phyloP scores from a whole-genome alignment of 768 basidiomycete species.

The Lentinula guzmanii region DNA sequence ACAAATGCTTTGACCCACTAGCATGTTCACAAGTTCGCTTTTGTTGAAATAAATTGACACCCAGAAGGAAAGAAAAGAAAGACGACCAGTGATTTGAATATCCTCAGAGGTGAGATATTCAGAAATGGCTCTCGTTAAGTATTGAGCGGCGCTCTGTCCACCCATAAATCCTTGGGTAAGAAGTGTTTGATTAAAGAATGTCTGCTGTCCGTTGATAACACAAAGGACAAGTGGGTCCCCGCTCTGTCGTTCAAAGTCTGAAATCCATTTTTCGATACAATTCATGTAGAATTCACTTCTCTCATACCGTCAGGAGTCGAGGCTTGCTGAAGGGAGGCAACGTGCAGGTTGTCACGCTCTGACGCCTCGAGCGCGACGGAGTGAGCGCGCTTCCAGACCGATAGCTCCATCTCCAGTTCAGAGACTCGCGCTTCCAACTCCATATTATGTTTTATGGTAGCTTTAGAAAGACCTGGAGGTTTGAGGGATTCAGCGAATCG shows the following conservation, averaged over 20 bases:
- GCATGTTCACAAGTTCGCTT: constrained; percentile 41
- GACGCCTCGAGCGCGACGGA: constrained; percentile 54
- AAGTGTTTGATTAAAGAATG: constrained; percentile 56
- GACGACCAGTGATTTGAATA: constrained; percentile 51
- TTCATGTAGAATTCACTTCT: constrained; percentile 15
- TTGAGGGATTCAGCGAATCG: constrained; percentile 2
- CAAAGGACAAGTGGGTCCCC: constrained; percentile 68
- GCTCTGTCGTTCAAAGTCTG: constrained; percentile 27
- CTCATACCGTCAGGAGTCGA: constrained; percentile 50
- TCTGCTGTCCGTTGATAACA: constrained; percentile 68
- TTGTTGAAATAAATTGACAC: constrained; percentile 69
- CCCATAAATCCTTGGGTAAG: constrained; percentile 61
- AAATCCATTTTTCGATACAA: neutral
- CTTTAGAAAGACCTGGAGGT: constrained; percentile 51
- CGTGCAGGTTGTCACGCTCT: constrained; percentile 64
- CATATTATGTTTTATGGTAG: constrained; percentile 56
- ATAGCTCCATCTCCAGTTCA: constrained; percentile 64
- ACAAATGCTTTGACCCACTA: constrained; percentile 50
- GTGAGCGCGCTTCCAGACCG: constrained; percentile 69
- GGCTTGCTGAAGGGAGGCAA: constrained; percentile 62
- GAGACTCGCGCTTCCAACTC: constrained; percentile 60
- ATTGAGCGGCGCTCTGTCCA: constrained; percentile 57
- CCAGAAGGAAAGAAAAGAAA: constrained; percentile 77
- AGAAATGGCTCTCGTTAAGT: constrained; percentile 62
- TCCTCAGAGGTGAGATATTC: constrained; percentile 61